A percentile compares a stretch with the other conserved stretches of the same genome.
Conservation (phyloP, 1,284 basidiomycete species). For the Rhodotorula sp. region DNA sequence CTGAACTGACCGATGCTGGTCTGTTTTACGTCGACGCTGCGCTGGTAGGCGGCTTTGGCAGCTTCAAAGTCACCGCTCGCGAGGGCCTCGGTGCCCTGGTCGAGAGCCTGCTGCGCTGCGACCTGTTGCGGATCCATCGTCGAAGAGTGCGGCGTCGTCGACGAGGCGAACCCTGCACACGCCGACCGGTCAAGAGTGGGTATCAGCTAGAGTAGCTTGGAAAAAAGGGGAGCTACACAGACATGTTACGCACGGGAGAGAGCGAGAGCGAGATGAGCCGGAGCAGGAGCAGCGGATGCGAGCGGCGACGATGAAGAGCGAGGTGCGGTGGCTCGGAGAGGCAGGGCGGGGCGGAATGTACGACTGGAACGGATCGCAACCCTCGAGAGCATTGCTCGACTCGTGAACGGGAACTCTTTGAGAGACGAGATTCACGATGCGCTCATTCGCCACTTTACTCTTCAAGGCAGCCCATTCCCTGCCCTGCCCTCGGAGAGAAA, state of each 20-base stretch:
- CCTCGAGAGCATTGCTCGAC: too few species aligned
- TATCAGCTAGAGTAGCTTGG: too few species aligned
- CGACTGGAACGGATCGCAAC: too few species aligned
- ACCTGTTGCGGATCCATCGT: conserved; percentile 31
- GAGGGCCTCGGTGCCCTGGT: conserved; percentile 32
- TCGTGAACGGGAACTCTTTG: too few species aligned
- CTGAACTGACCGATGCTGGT: conserved; percentile 27
- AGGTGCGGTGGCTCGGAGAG: neutral
- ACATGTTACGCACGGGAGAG: neutral
- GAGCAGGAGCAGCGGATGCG: too few species aligned
- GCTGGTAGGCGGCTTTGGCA: conserved; percentile 20
- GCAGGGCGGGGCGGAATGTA: neutral
- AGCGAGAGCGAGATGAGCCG: neutral
- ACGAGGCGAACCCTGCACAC: conserved; percentile 20
- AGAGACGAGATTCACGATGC: too few species aligned
- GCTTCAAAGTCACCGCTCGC: conserved; percentile 28
- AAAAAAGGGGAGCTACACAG: too few species aligned
- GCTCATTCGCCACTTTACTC: too few species aligned
- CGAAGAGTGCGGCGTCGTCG: conserved; percentile 24
- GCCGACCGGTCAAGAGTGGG: too few species aligned
- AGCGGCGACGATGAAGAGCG: too few species aligned
- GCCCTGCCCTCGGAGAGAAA: too few species aligned
- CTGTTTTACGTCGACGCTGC: conserved; percentile 29
- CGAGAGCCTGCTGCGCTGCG: conserved; percentile 32
- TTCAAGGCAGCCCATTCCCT: too few species aligned